These are phyloP conservation scores for Penicillium canariense DNA, from an alignment of 495 filamentous ascomycete genomes.

Conservation along the genomic window DNA sequence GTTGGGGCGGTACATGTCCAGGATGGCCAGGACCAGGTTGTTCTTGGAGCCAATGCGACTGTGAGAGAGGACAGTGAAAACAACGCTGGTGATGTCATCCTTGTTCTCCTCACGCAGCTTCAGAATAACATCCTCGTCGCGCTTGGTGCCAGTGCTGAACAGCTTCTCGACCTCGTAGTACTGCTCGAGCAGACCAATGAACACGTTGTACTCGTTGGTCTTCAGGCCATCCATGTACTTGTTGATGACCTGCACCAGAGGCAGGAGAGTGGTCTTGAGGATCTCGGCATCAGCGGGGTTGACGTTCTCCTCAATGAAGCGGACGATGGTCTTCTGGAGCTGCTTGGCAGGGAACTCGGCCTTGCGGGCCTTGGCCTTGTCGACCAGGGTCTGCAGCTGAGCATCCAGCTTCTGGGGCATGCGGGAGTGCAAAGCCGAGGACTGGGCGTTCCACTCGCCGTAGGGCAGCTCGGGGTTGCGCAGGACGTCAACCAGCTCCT, in stretches of 20 bases:
- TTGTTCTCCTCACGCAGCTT: slow-evolving; percentile 94
- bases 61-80: slow-evolving; percentile 89
- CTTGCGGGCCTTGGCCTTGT: slow-evolving; percentile 70
- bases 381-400: slow-evolving; percentile 76
- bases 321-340: slow-evolving; percentile 74
- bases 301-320: slow-evolving; percentile 89
- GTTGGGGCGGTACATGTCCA: slow-evolving; percentile 93
- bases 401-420: slow-evolving; percentile 93
- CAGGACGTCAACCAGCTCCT: slow-evolving; percentile 86
- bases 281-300: slow-evolving; percentile 63
- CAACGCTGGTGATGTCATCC: slow-evolving; percentile 78
- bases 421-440: slow-evolving; percentile 88
- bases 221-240: slow-evolving; percentile 87
- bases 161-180: slow-evolving; percentile 82
- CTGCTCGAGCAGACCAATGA: slow-evolving; percentile 70
- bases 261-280: slow-evolving; percentile 71
- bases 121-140: slow-evolving; percentile 93
- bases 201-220: slow-evolving; percentile 81
- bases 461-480: slow-evolving; percentile 89
- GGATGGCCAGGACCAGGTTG: slow-evolving; percentile 85
- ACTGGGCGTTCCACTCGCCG: slow-evolving; percentile 93
- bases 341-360: slow-evolving; percentile 92
- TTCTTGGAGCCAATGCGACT: slow-evolving; percentile 91
- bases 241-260: slow-evolving; percentile 76
- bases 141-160: slow-evolving; percentile 78